Evolutionary conservation across 441 rosid species (phyloP), one percentile per base, ranked within the genome.

Genomic region (Lepidium campestre): DNA sequence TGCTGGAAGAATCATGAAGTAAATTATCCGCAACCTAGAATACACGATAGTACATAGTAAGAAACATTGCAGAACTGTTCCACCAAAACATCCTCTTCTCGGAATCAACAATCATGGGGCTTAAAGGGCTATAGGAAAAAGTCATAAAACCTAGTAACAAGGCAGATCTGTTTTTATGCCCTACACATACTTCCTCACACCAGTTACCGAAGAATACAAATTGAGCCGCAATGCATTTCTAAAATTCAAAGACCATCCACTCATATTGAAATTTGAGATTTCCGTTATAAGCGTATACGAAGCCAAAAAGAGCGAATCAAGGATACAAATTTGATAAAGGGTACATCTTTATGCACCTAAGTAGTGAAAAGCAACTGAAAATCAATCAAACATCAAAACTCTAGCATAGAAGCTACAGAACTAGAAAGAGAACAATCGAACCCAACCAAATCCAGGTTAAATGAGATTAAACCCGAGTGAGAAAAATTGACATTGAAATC

Each of bases 1-100:
- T 95, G 89, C 98, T 95, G 3, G 93, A 80, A 57, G 94, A 80
- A 80, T 95, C 99, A 45, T 95, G 99, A 64, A 95, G 98, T 82
- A 95, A 83, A 79, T 95, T 95, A 83, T 95, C 99, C 78, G 98
- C 98, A 68, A 95, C 97, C 99, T 94, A 44, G 52, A 36, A 9
- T 2, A 27, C 47, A 56, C 34, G 41, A 62, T 52, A 49, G 13
- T n/a, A 46, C 29, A 50, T 31, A 49, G 41, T 39, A 15, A 37
- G 57, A 36, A 60, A 57, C 45, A 42, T 57, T 39, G 60, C 4
- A 64, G 1, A 57, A 40, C 46, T 40, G 4, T 40, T 57, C 55
- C 47, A 49, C 53, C 39, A 57, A 55, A 58, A 22, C 47, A 32
- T 13, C 31, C 39, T 48, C 75, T 25, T 57, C 19, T 22, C 29